Percentiles rank a stretch among this genome's conserved stretches.
phyloP scores from a whole-genome alignment of 139 green algal genomes.

The Tetradesmus lagerheimii region DNA sequence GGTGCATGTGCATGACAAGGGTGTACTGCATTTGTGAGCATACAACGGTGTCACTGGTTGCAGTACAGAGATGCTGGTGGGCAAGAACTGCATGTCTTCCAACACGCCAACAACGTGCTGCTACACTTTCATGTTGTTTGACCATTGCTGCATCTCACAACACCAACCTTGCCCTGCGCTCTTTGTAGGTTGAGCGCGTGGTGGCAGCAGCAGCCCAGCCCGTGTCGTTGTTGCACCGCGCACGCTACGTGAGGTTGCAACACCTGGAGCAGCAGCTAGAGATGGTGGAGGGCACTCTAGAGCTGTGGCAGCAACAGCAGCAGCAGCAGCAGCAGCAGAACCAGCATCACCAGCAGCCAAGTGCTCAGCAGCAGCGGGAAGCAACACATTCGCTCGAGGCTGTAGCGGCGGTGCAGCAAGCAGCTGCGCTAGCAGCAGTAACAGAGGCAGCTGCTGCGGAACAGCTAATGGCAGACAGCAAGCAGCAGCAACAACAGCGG shows the following conservation, averaged over 20 bases:
- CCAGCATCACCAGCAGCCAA: background rate
- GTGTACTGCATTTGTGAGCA: too few relatives aligned
- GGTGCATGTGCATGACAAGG: background rate
- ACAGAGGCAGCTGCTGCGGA: background rate
- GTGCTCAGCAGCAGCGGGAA: background rate
- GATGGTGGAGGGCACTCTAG: background rate
- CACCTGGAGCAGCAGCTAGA: constrained; percentile 17
- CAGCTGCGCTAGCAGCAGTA: background rate
- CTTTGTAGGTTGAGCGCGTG: constrained; percentile 7
- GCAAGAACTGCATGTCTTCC: too few relatives aligned
- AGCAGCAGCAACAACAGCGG: constrained; percentile 13
- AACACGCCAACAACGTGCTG: too few relatives aligned
- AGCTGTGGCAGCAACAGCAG: background rate
- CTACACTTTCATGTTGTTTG: too few relatives aligned
- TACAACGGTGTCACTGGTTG: too few relatives aligned
- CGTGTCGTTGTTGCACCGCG: constrained; percentile 18
- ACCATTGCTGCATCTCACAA: too few relatives aligned
- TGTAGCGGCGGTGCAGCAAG: constrained; percentile 47
- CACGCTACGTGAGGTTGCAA: constrained; percentile 2
- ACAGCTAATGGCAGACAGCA: background rate
- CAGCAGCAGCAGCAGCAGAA: background rate
- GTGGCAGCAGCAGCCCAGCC: constrained; percentile 29
- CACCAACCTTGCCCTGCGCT: background rate
- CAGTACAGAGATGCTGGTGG: too few relatives aligned
- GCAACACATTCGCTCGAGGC: constrained; percentile 11